Base-by-base conservation (phyloP, 768 basidiomycete species). In the Lentinula raphanica region DNA sequence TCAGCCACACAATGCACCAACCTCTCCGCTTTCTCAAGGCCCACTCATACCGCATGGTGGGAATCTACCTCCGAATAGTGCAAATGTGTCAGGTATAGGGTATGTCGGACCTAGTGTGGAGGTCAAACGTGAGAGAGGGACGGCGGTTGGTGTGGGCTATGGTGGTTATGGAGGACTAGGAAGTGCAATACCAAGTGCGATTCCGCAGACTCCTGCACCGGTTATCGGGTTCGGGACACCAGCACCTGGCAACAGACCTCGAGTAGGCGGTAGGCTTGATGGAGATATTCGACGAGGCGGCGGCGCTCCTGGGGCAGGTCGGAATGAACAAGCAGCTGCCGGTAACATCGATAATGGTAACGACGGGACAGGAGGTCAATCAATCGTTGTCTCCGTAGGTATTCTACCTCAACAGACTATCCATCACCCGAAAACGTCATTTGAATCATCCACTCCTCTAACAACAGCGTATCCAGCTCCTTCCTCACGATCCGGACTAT, bases 331-430 rank as follows among this genome's bases (percentile, higher is more conserved):
- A 9, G 29, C 40, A 38, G 58, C n/a, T 31, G 44, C 42, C 11
- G 38, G 9, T 35, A 27, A 42, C 23, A 53, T 32, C 29, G 51
- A 36, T 29, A 42, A 21, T n/a, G 69, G 59, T 38, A 45, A 28
- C 23, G 35, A 15, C 17, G 69, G 59, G 35, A 62, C 63, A 25
- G 71, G 66, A 51, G 80, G 83, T 4, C 83, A 88, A 68, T 80
- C 81, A 5, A 73, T 92, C 59, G 76, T 92, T 15, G 82, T 92
- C 31, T 90, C 88, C 12, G 84, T 90, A 11, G 87, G 87, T 15
- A 67, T 81, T 28, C 66, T 76, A 66, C 1, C 65, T 65, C 11
- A 58, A 62, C 64, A 48, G 59, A 62, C 35, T 58, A 60, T 31
- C 9, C 44, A 27, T 59, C 54, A 29, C 11, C 29, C 42, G 36